Conservation (phyloP, 2,329 filamentous ascomycete species). For the Verticillium zaregamsianum region DNA sequence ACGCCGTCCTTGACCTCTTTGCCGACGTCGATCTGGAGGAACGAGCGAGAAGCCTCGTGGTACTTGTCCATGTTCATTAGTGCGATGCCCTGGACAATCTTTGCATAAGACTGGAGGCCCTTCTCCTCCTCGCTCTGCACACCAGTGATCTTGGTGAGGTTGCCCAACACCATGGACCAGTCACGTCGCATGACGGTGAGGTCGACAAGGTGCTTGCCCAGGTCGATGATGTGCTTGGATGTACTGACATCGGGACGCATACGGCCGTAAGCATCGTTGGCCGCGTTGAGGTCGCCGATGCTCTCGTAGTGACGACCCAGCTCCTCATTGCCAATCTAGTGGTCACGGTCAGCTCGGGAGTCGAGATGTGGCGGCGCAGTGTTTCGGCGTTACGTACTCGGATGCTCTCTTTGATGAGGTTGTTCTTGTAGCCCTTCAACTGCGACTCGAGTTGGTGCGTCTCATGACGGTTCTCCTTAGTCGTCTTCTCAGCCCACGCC, state of each 20-base stretch:
- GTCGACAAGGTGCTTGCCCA: slow-evolving; percentile 73
- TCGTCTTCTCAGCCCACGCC: slow-evolving; percentile 69
- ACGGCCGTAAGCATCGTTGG: slow-evolving; percentile 72
- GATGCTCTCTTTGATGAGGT: slow-evolving; percentile 95
- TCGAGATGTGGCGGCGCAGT: neutral
- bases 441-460: slow-evolving; percentile 76
- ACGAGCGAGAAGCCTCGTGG: slow-evolving; percentile 63
- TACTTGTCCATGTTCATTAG: slow-evolving; percentile 42
- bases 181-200: slow-evolving; percentile 73
- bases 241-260: slow-evolving; percentile 92
- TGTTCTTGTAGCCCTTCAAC: slow-evolving; percentile 91
- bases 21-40: slow-evolving; percentile 56
- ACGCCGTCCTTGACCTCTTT: slow-evolving; percentile 14
- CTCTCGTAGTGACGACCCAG: slow-evolving; percentile 78
- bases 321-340: slow-evolving; percentile 90
- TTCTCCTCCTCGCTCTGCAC: slow-evolving; percentile 43
- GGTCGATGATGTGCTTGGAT: slow-evolving; percentile 76
- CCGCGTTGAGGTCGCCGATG: slow-evolving; percentile 68
- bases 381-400: slow-evolving; percentile 52
- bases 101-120: slow-evolving; percentile 46
- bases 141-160: slow-evolving; percentile 59
- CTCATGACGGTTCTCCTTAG: slow-evolving; percentile 64
- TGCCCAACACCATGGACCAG: slow-evolving; percentile 64
- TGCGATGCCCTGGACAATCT: slow-evolving; percentile 47
- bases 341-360: slow-evolving; percentile 6